Percentiles rank a stretch among this genome's conserved stretches.
phyloP scores from a whole-genome alignment of 2,329 filamentous ascomycete genomes.

The Xylariaceae sp. region DNA sequence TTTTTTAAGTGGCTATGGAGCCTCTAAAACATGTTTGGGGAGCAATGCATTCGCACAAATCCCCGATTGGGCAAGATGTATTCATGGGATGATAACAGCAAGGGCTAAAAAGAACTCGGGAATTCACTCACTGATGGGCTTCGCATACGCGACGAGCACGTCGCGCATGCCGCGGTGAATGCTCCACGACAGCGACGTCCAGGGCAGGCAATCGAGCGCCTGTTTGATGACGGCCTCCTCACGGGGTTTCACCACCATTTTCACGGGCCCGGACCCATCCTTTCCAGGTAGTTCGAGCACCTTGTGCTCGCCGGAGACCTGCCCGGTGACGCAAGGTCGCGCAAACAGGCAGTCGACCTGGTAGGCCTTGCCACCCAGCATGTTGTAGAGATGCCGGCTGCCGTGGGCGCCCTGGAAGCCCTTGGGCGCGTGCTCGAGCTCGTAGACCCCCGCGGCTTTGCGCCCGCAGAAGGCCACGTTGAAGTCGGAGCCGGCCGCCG shows the following conservation, averaged over 20 bases:
- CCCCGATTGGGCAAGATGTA: no score
- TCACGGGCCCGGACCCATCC: slow-evolving; percentile 10
- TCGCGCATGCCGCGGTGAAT: slow-evolving; percentile 38
- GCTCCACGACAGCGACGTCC: slow-evolving; percentile 39
- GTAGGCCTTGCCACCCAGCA: slow-evolving; percentile 36
- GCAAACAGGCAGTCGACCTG: slow-evolving; percentile 38
- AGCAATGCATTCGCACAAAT: no score
- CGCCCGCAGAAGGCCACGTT: slow-evolving; percentile 33
- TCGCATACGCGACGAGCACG: slow-evolving; percentile 35
- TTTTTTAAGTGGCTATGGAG: no score
- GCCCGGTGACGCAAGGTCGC: slow-evolving; percentile 4
- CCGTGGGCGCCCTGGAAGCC: slow-evolving; percentile 38
- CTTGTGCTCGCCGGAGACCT: not conserved
- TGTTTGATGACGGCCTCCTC: slow-evolving; percentile 28
- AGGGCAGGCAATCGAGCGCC: slow-evolving; percentile 37
- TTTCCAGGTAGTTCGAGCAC: slow-evolving; percentile 28
- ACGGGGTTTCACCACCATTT: slow-evolving; percentile 19
- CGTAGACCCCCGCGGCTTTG: slow-evolving; percentile 26
- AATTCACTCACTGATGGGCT: no score
- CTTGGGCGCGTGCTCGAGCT: slow-evolving; percentile 27
- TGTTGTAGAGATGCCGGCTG: slow-evolving; percentile 38
- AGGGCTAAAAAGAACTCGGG: no score
- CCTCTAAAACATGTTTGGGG: no score
- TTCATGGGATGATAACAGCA: no score
- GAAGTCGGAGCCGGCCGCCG: slow-evolving; percentile 12